Evolutionary conservation across 2,329 filamentous ascomycete genomes (phyloP).

Genomic region (Fusarium brachygibbosum): DNA sequence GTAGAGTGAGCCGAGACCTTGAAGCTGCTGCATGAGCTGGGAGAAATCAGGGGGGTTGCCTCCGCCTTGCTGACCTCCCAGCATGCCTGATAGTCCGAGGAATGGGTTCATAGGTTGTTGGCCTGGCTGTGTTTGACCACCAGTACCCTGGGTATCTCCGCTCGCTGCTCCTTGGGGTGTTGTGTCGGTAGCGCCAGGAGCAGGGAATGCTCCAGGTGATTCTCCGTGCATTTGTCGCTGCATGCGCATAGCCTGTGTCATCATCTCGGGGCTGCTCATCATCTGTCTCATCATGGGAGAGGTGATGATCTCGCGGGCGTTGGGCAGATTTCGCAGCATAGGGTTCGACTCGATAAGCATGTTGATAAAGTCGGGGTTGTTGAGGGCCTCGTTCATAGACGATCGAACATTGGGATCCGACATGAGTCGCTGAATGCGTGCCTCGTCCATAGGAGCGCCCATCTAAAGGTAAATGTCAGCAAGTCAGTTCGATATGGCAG

Average conservation of each 20-base stretch:
- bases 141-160: constrained; percentile 52
- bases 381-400: constrained; percentile 92
- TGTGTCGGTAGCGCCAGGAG: constrained; percentile 90
- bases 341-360: constrained; percentile 96
- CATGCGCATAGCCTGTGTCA: constrained; percentile 86
- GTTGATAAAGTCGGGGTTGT: constrained; percentile 94
- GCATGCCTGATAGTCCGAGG: constrained; percentile 41
- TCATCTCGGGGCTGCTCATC: constrained; percentile 90
- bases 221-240: constrained; percentile 76
- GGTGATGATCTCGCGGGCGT: constrained; percentile 86
- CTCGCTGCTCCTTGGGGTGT: constrained; percentile 70
- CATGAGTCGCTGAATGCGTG: constrained; percentile 86
- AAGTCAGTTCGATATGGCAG: neutral
- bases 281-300: constrained; percentile 91
- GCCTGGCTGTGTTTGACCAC: constrained; percentile 49
- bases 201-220: constrained; percentile 77
- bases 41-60: constrained; percentile 25
- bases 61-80: constrained; percentile 37
- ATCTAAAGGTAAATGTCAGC: constrained; percentile 69
- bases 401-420: constrained; percentile 88
- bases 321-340: constrained; percentile 79
- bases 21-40: constrained; percentile 49
- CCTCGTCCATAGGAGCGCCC: constrained; percentile 86
- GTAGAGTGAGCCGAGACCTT: constrained; percentile 50
- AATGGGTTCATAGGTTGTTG: constrained; percentile 55